Percentiles rank a stretch among this genome's conserved stretches.
These are phyloP conservation scores for Cercospora berteroae DNA, from an alignment of 2,329 filamentous ascomycete species.

Conservation along the genomic window DNA sequence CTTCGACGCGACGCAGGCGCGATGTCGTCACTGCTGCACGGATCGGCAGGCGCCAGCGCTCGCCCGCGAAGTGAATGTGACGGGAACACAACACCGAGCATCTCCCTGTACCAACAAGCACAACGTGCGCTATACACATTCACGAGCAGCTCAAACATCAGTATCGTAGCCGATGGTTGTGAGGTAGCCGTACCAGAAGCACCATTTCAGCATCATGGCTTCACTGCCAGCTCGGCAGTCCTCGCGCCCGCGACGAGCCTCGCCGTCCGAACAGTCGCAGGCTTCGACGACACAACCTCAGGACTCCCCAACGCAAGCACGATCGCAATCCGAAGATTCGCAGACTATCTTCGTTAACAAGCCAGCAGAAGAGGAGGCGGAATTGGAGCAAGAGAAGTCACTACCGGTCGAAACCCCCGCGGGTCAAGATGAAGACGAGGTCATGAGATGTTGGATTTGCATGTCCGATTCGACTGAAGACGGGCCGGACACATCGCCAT, in stretches of 20 bases:
- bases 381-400: conserved; percentile 10
- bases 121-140: neutral
- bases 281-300: conserved; percentile 18
- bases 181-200: neutral
- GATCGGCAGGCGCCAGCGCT: conserved; percentile 1
- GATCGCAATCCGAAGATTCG: conserved; percentile 46
- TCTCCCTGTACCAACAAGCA: neutral
- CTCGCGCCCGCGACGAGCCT: conserved; percentile 24
- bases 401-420: conserved; percentile 17
- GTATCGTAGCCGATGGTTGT: neutral
- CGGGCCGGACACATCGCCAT: conserved; percentile 60
- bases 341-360: conserved; percentile 48
- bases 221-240: conserved; percentile 41
- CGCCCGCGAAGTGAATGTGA: conserved; percentile 14
- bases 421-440: conserved; percentile 36
- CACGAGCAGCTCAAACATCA: neutral
- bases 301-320: conserved; percentile 24
- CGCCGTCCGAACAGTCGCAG: conserved; percentile 21
- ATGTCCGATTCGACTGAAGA: conserved; percentile 66
- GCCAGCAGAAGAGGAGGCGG: conserved; percentile 20
- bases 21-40: conserved; percentile 3
- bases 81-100: neutral
- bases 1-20: neutral
- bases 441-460: conserved; percentile 67
- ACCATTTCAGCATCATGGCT: conserved; percentile 37